Percentiles rank a stretch among this genome's conserved stretches.
Conservation (phyloP, 2,329 filamentous ascomycete genomes). For the Gremmenia infestans region DNA sequence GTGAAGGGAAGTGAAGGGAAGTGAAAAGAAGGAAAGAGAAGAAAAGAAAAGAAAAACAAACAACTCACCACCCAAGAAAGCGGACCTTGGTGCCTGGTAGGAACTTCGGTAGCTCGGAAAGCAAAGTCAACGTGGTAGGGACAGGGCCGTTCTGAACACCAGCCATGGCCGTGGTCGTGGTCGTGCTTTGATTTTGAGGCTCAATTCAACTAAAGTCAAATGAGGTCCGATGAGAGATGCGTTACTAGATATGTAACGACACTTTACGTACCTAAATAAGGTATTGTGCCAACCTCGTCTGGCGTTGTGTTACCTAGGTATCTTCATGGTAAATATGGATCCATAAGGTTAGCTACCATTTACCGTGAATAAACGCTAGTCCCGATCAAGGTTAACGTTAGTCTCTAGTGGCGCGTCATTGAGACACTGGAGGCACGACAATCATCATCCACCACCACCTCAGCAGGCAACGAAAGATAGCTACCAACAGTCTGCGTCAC, state of each 20-base stretch:
- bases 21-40: too few species aligned
- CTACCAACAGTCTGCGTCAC: slow-evolving; percentile 8
- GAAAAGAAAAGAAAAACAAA: not conserved
- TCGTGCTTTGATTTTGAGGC: not conserved
- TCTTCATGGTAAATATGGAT: not conserved
- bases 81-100: slow-evolving; percentile 65
- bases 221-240: too few species aligned
- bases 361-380: slow-evolving; percentile 8
- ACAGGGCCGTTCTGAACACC: slow-evolving; percentile 26
- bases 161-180: slow-evolving; percentile 8
- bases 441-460: slow-evolving; percentile 12
- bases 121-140: slow-evolving; percentile 24
- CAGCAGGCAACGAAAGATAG: slow-evolving; percentile 15
- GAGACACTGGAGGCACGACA: slow-evolving; percentile 9
- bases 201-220: not conserved
- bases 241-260: too few species aligned
- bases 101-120: slow-evolving; percentile 26
- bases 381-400: not conserved
- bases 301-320: too few species aligned
- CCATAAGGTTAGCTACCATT: too few species aligned
- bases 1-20: not conserved
- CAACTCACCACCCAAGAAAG: slow-evolving; percentile 81
- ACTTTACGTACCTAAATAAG: too few species aligned
- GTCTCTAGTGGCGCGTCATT: slow-evolving; percentile 20
- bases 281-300: too few species aligned